phyloP scores from a whole-genome alignment of 345 rosid genomes.

The thale cress (Arabidopsis thaliana) region TAIR10.1 NC_003074.8:5951501-5952000 shows the following conservation, averaged over 20 bases:
- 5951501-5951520: slow-evolving; percentile 43
- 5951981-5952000: slow-evolving; percentile 35
- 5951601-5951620: slow-evolving; percentile 36
- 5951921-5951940: not conserved
- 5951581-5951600: slow-evolving; percentile 44
- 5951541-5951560: slow-evolving; percentile 43
- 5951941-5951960: slow-evolving; percentile 16
- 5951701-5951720: slow-evolving; percentile 37
- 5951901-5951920: not conserved
- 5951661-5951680: not conserved
- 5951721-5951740: slow-evolving; percentile 40
- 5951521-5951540: slow-evolving; percentile 49
- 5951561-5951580: slow-evolving; percentile 42
- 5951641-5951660: slow-evolving; percentile 40
- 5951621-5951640: slow-evolving; percentile 47
- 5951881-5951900: slow-evolving; percentile 33
- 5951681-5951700: not conserved
- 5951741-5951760: slow-evolving; percentile 46
- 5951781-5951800: slow-evolving; percentile 41
- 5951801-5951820: slow-evolving; percentile 33
- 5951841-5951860: slow-evolving; percentile 44
- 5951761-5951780: slow-evolving; percentile 42
- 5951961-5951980: slow-evolving; percentile 40
- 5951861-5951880: slow-evolving; percentile 48
- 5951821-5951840: slow-evolving; percentile 39